A percentile compares a stretch with the other conserved stretches of the same genome.
Evolutionary conservation across 2,329 filamentous ascomycete species (phyloP).

Genomic region (Thermochaetoides dissita): DNA sequence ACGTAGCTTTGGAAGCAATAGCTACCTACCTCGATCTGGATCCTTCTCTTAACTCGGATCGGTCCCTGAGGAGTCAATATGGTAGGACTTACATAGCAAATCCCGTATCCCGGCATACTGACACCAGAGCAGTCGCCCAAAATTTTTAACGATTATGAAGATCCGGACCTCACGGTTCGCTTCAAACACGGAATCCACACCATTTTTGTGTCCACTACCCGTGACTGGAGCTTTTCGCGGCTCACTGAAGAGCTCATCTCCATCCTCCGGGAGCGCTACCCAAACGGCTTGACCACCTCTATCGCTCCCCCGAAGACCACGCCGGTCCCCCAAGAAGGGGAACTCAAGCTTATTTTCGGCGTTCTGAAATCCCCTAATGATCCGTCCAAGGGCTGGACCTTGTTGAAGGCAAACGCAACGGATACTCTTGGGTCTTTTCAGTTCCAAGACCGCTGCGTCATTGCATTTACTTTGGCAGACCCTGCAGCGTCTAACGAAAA

Average conservation of each 20-base stretch:
- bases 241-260: slow-evolving; percentile 45
- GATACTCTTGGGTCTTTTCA: slow-evolving; percentile 29
- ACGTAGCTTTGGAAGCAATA: too few relatives aligned
- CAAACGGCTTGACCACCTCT: slow-evolving; percentile 33
- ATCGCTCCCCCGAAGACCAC: slow-evolving; percentile 21
- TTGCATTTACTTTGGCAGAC: slow-evolving; percentile 35
- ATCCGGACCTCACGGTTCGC: slow-evolving; percentile 48
- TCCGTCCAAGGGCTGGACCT: slow-evolving; percentile 34
- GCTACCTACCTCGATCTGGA: too few relatives aligned
- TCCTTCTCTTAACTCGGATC: too few relatives aligned
- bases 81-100: neutral
- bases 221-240: slow-evolving; percentile 39
- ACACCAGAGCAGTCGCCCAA: slow-evolving; percentile 6
- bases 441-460: slow-evolving; percentile 31
- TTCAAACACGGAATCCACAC: slow-evolving; percentile 63
- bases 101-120: neutral
- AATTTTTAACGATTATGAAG: slow-evolving; percentile 13
- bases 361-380: slow-evolving; percentile 31
- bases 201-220: slow-evolving; percentile 51
- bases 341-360: slow-evolving; percentile 31
- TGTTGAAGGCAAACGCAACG: slow-evolving; percentile 24
- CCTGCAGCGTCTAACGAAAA: slow-evolving; percentile 25
- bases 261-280: slow-evolving; percentile 43
- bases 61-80: neutral
- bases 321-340: slow-evolving; percentile 27